Evolutionary conservation across 495 filamentous ascomycete genomes (phyloP), one percentile per base, ranked within the genome.

Genomic region (Aspergillus avenaceus): DNA sequence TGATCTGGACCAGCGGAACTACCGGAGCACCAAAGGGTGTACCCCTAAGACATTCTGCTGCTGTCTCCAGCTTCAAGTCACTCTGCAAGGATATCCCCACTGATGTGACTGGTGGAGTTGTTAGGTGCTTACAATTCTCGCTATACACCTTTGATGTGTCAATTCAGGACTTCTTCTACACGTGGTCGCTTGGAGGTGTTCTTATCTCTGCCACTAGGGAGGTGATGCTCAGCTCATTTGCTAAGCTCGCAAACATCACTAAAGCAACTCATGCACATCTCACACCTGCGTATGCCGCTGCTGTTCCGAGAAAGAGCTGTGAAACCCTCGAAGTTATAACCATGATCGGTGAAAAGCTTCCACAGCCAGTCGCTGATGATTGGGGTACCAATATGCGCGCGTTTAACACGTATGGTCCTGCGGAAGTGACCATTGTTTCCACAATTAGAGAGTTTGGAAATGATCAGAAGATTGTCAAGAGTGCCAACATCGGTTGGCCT

Each of bases 281-380:
- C 21, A 71, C 67, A 6, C 67, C 67, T 11, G 66, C 68, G 3
- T 71, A 69, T 41, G 55, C 63, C 8, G 62, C 67, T 8, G 65
- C 59, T 8, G 48, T 71, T 18, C 49, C 57, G 1, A 48, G 68
- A 41, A 49, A 63, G 23, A 40, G 28, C 28, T 71, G 67, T 45
- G 53, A 61, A 25, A 71, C 61, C 1, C 52, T 71, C 3, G 53
- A 67, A 23, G 91, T 96, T 64, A 95, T 96, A 85, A 96, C 90
- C 24, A 93, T 89, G 47, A 96, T 96, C 61, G 91, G 91, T 42
- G 91, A 96, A 81, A 95, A 95, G 75, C 76, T 96, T 67, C 95
- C 91, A n/a, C 67, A 65, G 29, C 18, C 47, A 45, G 65, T 71
- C 13, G 67, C 67, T 13, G 65, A 71, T 43, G 67, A 71, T 34